A percentile compares a stretch with the other conserved stretches of the same genome.
Conservation (phyloP, 257 asterid species). For the Penstemon davidsonii region DNA sequence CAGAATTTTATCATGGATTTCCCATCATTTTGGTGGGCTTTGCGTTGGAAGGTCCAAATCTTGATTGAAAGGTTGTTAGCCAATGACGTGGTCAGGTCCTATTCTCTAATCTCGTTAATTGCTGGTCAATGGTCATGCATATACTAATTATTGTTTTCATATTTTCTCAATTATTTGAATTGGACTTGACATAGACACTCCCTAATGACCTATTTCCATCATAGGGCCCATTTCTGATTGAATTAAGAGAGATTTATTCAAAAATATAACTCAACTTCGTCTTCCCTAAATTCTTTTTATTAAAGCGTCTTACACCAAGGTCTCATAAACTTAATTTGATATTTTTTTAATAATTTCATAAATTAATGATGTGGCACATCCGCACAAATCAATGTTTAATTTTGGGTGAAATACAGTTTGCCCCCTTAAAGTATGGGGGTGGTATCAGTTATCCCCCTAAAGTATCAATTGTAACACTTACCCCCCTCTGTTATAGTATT, state of each 20-base stretch:
- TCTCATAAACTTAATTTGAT: too few relatives aligned
- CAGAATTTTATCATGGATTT: neutral
- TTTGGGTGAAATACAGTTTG: too few relatives aligned
- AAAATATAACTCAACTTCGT: neutral
- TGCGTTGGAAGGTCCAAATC: neutral
- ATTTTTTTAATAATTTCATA: too few relatives aligned
- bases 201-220: neutral
- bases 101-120: neutral
- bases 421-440: too few relatives aligned
- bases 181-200: constrained; percentile 13
- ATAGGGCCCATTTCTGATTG: neutral
- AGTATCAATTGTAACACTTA: too few relatives aligned
- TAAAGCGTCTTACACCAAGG: too few relatives aligned
- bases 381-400: too few relatives aligned
- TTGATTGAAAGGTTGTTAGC: neutral
- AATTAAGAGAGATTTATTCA: neutral
- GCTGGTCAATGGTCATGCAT: neutral
- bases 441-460: too few relatives aligned
- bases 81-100: neutral
- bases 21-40: constrained; percentile 19
- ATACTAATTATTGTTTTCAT: too few relatives aligned
- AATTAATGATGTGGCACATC: too few relatives aligned
- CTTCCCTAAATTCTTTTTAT: neutral
- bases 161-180: neutral
- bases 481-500: too few relatives aligned